These are phyloP conservation scores for Teunomyces panamensis DNA, from an alignment of 805 yeast genomes.

Conservation along the genomic window DNA sequence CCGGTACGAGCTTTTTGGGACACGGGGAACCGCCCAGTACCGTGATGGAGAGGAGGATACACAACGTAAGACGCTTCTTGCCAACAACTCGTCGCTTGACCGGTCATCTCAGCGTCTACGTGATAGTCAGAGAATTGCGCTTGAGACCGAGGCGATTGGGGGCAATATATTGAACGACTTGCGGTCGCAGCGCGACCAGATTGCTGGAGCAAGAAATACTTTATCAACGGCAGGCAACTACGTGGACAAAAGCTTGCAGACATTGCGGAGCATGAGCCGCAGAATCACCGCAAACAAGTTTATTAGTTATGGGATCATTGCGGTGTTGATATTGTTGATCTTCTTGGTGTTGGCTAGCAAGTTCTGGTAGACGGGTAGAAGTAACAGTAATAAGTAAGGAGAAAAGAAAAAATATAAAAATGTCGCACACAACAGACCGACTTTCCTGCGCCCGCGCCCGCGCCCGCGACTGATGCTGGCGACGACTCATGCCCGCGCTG, in stretches of 20 bases:
- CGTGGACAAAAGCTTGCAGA: constrained; percentile 84
- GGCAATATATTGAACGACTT: constrained; percentile 85
- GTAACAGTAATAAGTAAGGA: not conserved
- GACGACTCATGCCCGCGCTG: not conserved
- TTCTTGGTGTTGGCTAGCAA: constrained; percentile 81
- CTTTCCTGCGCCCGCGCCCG: not conserved
- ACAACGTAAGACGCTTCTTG: constrained; percentile 79
- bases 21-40: constrained; percentile 19
- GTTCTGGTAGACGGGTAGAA: constrained; percentile 49
- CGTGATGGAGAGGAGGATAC: constrained; percentile 46
- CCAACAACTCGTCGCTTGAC: constrained; percentile 76
- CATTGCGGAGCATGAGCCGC: constrained; percentile 88
- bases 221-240: constrained; percentile 87
- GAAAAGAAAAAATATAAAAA: not conserved
- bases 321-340: constrained; percentile 76
- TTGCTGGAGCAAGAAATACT: constrained; percentile 80
- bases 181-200: constrained; percentile 91
- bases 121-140: constrained; percentile 86
- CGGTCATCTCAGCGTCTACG: constrained; percentile 77
- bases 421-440: not conserved
- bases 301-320: constrained; percentile 88
- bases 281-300: constrained; percentile 88
- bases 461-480: not conserved
- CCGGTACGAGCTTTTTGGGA: constrained; percentile 70
- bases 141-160: constrained; percentile 90